Conservation (phyloP, 1,139 yeast genomes). For the Magnusiomyces fungicola region DNA sequence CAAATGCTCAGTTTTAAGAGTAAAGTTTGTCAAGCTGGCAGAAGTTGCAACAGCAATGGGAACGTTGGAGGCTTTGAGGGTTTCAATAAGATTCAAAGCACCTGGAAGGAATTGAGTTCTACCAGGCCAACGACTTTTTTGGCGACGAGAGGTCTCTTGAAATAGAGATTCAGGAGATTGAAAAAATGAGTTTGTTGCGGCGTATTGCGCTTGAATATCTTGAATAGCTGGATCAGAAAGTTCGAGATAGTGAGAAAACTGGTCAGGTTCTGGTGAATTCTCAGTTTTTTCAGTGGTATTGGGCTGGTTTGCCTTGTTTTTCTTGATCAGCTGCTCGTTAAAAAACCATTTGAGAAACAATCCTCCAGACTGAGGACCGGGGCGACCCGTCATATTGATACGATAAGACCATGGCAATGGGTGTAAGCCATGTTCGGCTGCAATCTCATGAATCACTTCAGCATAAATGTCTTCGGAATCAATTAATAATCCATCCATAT, state of each 20-base stretch:
- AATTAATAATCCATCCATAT: constrained; percentile 91
- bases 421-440: constrained; percentile 63
- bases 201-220: not conserved
- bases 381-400: constrained; percentile 79
- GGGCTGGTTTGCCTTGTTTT: not conserved
- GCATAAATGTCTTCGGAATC: constrained; percentile 92
- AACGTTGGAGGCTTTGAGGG: constrained; percentile 43
- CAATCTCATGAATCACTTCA: constrained; percentile 55
- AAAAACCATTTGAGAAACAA: constrained; percentile 51
- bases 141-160: constrained; percentile 38
- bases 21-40: constrained; percentile 53
- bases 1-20: constrained; percentile 63
- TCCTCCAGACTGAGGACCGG: constrained; percentile 63
- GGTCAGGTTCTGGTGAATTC: no score
- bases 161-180: not conserved
- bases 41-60: constrained; percentile 93
- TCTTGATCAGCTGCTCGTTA: not conserved
- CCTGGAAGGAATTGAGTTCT: constrained; percentile 71
- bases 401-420: constrained; percentile 87
- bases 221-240: not conserved
- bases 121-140: constrained; percentile 44
- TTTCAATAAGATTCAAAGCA: constrained; percentile 56
- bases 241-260: not conserved
- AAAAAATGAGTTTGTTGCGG: not conserved
- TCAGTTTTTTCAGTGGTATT: no score